Percentiles rank a stretch among this genome's conserved stretches.
phyloP scores from a whole-genome alignment of 2,329 filamentous ascomycete genomes.

The Sarocladium kiliense region DNA sequence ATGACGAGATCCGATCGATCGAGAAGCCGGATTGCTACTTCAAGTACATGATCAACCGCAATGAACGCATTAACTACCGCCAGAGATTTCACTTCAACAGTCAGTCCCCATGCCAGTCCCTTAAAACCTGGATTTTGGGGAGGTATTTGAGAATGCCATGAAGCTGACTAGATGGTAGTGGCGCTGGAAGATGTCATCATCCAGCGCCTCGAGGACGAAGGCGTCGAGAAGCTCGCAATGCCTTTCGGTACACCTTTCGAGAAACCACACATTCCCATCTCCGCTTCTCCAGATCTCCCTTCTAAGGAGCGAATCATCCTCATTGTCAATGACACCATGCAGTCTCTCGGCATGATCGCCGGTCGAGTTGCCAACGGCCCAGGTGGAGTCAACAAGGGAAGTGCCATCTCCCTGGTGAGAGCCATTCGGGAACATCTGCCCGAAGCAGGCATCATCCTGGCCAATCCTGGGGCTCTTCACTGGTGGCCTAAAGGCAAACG shows the following conservation, averaged over 20 bases:
- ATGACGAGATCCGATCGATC: slow-evolving; percentile 70
- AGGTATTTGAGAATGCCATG: background rate
- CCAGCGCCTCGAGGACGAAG: slow-evolving; percentile 55
- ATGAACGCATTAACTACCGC: slow-evolving; percentile 70
- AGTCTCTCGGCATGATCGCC: slow-evolving; percentile 72
- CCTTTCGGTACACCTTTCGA: slow-evolving; percentile 45
- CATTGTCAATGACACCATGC: slow-evolving; percentile 64
- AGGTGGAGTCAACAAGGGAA: slow-evolving; percentile 67
- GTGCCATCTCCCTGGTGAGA: slow-evolving; percentile 58
- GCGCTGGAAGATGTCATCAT: slow-evolving; percentile 58
- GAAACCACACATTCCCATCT: slow-evolving; percentile 63
- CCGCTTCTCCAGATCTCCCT: slow-evolving; percentile 47
- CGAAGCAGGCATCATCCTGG: slow-evolving; percentile 58
- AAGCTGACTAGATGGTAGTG: slow-evolving; percentile 37
- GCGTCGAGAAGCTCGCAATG: slow-evolving; percentile 55
- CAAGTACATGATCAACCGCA: slow-evolving; percentile 68
- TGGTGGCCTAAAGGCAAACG: slow-evolving; percentile 65
- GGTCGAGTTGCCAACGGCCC: slow-evolving; percentile 59
- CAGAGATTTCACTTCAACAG: slow-evolving; percentile 72
- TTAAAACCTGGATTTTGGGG: background rate
- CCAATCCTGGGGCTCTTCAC: slow-evolving; percentile 71
- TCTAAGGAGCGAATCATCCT: slow-evolving; percentile 61
- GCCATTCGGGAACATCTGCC: slow-evolving; percentile 32
- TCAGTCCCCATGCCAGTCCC: slow-evolving; percentile 35
- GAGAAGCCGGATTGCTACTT: slow-evolving; percentile 64